Evolutionary conservation across 106 monocot species (phyloP), one percentile per base, ranked within the genome.

Genomic region (Acanthochlamys bracteata): DNA sequence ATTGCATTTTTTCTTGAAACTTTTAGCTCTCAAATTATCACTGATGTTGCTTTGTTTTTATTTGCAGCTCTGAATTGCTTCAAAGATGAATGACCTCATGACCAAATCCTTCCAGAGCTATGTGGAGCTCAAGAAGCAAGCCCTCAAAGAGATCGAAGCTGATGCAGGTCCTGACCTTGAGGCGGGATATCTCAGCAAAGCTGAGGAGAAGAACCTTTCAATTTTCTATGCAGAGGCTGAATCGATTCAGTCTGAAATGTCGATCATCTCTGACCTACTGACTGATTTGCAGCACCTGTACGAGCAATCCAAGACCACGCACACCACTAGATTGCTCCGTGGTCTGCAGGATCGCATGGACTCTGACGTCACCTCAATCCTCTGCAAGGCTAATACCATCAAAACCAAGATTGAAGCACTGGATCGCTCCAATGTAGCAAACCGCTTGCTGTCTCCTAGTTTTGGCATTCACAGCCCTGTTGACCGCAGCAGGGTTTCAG

Each of bases 111-210:
- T 58, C 25, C 23, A 24, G 8, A 58, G 57, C 57, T 58, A 58
- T 14, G 57, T 58, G 40, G 80, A 84, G 12, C 80, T 84, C 40
- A 79, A 79, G 76, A 83, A 83, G 64, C 75, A 72, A 67, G 79
- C 73, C 17, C 53, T 53, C 41, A 68, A 51, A 46, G 79, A 71
- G 16, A 15, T 59, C 12, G 54, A 40, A 16, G 25, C 40, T 14
- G 68, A 22, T 21, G 11, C 53, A 7, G 42, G 7, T 13, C 41
- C 52, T 11, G 73, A 84, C 41, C 60, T 80, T 52, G 84, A 76
- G 46, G 58, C 65, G 3, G 62, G 56, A 9, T 21, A 23, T 10
- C 47, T 70, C 55, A 76, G 69, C 21, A 59, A 27, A 16, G 61
- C 61, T 2, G 80, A 80, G 25, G 76, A 84, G 45, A 65, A 65